A percentile compares a stretch with the other conserved stretches of the same genome.
These are phyloP conservation scores for Aeminium ludgeri DNA, from an alignment of 495 filamentous ascomycete genomes.

Conservation along the genomic window DNA sequence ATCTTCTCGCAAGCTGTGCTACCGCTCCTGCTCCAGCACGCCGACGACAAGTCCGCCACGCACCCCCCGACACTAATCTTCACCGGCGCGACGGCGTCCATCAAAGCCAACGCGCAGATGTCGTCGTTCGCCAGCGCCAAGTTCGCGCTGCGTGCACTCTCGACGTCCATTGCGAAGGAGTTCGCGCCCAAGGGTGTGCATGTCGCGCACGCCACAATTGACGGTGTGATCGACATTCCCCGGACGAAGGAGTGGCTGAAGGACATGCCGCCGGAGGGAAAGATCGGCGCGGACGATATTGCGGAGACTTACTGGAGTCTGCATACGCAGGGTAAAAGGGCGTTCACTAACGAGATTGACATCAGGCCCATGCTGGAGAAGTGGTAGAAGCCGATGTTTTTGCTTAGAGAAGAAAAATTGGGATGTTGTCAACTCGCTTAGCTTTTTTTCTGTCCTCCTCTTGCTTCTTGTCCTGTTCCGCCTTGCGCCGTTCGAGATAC, in stretches of 20 bases:
- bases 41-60: slow-evolving; percentile 28
- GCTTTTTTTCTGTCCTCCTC: slow-evolving; percentile 14
- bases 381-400: slow-evolving; percentile 26
- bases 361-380: slow-evolving; percentile 66
- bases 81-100: slow-evolving; percentile 71
- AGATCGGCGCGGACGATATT: slow-evolving; percentile 74
- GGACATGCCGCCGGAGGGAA: slow-evolving; percentile 45
- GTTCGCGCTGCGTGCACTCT: slow-evolving; percentile 61
- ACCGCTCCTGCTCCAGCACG: slow-evolving; percentile 49
- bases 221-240: slow-evolving; percentile 81
- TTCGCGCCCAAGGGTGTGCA: slow-evolving; percentile 84
- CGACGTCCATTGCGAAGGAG: slow-evolving; percentile 66
- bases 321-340: slow-evolving; percentile 66
- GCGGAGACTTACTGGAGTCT: slow-evolving; percentile 79
- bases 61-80: slow-evolving; percentile 71
- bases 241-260: slow-evolving; percentile 42
- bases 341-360: slow-evolving; percentile 74
- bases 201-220: slow-evolving; percentile 69
- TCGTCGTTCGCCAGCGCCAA: slow-evolving; percentile 61
- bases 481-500: slow-evolving; percentile 16
- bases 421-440: slow-evolving; percentile 18
- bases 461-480: slow-evolving; percentile 16
- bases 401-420: slow-evolving; percentile 20
- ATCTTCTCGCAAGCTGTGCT: slow-evolving; percentile 58
- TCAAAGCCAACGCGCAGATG: slow-evolving; percentile 57